phyloP scores from a whole-genome alignment of 495 filamentous ascomycete species.

The Entonaema liquescens region DNA sequence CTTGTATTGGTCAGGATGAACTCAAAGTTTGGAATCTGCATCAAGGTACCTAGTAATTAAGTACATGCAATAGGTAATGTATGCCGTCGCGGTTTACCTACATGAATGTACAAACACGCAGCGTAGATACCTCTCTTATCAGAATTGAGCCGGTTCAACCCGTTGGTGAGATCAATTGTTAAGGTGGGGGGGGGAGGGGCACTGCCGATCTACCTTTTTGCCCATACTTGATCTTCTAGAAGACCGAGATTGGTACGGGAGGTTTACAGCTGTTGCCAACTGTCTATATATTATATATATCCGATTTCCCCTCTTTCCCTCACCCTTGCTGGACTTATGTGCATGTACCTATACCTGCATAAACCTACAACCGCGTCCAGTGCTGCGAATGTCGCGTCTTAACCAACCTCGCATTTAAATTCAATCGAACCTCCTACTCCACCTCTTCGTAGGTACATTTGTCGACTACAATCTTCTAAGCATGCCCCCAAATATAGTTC shows the following conservation, averaged over 20 bases:
- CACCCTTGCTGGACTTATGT: background rate
- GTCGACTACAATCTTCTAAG: background rate
- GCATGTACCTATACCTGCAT: background rate
- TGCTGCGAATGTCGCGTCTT: background rate
- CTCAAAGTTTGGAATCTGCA: constrained; percentile 3
- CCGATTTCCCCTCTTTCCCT: no score
- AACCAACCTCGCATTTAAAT: background rate
- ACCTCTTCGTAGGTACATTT: background rate
- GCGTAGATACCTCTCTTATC: background rate
- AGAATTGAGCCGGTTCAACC: constrained; percentile 41
- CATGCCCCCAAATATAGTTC: background rate
- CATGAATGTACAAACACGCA: no score
- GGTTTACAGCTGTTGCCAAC: background rate
- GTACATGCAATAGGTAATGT: background rate
- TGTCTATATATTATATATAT: background rate
- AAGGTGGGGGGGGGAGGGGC: constrained; percentile 30
- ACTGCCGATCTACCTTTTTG: background rate
- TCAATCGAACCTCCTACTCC: background rate
- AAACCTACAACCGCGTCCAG: background rate
- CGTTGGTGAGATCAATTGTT: constrained; percentile 1
- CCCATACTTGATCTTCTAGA: background rate
- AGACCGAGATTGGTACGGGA: background rate
- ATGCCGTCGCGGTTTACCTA: background rate
- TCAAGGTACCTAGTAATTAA: background rate
- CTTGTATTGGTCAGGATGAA: constrained; percentile 30